Evolutionary conservation across 345 rosid species (phyloP).

Genomic region (Chamaenerion angustifolium): DNA sequence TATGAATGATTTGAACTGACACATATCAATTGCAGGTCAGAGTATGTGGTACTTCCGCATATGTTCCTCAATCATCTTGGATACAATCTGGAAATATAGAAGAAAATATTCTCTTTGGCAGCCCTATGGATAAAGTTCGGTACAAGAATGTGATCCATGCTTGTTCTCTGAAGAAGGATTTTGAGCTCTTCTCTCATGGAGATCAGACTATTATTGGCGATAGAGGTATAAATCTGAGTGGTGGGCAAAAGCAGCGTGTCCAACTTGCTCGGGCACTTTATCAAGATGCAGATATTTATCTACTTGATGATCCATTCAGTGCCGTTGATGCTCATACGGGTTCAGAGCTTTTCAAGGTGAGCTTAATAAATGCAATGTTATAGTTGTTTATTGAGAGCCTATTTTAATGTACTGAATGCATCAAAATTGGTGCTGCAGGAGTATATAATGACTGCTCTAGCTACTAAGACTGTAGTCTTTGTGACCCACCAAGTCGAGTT

Average conservation of each 20-base stretch:
- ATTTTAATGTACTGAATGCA: slow-evolving; percentile 12
- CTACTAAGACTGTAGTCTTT: slow-evolving; percentile 72
- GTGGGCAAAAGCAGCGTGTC: slow-evolving; percentile 98
- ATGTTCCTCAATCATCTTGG: slow-evolving; percentile 99
- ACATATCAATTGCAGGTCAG: slow-evolving; percentile 46
- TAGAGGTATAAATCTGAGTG: slow-evolving; percentile 96
- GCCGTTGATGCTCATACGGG: slow-evolving; percentile 99
- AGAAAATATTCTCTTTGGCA: slow-evolving; percentile 96
- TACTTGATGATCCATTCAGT: slow-evolving; percentile 98
- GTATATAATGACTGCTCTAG: slow-evolving; percentile 77
- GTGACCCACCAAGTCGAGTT: slow-evolving; percentile 99
- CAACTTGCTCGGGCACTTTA: slow-evolving; percentile 99
- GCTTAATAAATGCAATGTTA: slow-evolving; percentile 5
- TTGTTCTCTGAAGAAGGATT: slow-evolving; percentile 85
- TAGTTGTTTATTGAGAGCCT: slow-evolving; percentile 6
- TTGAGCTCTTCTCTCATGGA: slow-evolving; percentile 95
- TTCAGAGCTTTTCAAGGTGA: slow-evolving; percentile 90
- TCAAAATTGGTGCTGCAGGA: slow-evolving; percentile 49
- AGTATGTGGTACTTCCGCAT: slow-evolving; percentile 87
- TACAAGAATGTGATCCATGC: slow-evolving; percentile 90
- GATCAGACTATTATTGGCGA: slow-evolving; percentile 99
- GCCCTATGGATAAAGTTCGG: slow-evolving; percentile 83
- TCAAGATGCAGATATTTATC: slow-evolving; percentile 97
- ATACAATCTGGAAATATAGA: slow-evolving; percentile 98
- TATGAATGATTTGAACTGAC: not conserved